A percentile compares a stretch with the other conserved stretches of the same genome.
Evolutionary conservation across 768 basidiomycete genomes (phyloP).

Genomic region (Rhodosporidiobolus sp.): DNA sequence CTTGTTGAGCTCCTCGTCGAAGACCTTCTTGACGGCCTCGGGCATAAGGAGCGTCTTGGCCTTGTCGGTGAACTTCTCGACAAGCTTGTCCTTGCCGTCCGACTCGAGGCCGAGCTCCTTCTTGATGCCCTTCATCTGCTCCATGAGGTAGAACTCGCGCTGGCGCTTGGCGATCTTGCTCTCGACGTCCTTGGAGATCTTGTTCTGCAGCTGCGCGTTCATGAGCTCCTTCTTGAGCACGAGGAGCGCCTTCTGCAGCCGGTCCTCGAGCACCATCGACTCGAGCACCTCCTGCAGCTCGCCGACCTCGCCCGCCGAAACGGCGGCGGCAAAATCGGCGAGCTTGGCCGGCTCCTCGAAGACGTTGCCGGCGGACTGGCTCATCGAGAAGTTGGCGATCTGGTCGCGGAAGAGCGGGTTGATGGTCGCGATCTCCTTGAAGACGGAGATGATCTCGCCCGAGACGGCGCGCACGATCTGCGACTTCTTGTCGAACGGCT

Average conservation of each 20-base stretch:
- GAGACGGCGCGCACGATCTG: conserved; percentile 94
- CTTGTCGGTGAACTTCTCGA: conserved; percentile 70
- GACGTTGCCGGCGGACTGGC: conserved; percentile 84
- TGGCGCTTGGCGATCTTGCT: conserved; percentile 57
- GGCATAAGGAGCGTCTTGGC: conserved; percentile 78
- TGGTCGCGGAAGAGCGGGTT: conserved; percentile 98
- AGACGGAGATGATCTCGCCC: conserved; percentile 91
- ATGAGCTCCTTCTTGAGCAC: conserved; percentile 98
- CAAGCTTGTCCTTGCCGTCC: conserved; percentile 75
- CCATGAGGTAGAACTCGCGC: conserved; percentile 44
- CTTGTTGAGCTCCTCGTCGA: conserved; percentile 92
- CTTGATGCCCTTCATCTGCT: conserved; percentile 49
- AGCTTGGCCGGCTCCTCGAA: conserved; percentile 97
- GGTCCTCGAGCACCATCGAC: conserved; percentile 75
- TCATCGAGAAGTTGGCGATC: conserved; percentile 92
- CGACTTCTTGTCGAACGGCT: conserved; percentile 77
- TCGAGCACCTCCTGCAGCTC: conserved; percentile 94
- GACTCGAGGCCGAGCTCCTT: conserved; percentile 59
- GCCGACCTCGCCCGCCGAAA: conserved; percentile 83
- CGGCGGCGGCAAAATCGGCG: conserved; percentile 94
- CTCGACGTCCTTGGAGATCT: conserved; percentile 88
- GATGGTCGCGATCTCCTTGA: conserved; percentile 96
- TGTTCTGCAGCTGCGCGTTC: conserved; percentile 89
- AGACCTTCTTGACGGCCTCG: conserved; percentile 83
- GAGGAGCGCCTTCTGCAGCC: conserved; percentile 80